Evolutionary conservation across 148 eudicot genomes (phyloP).

Genomic region (Spergularia bocconei): DNA sequence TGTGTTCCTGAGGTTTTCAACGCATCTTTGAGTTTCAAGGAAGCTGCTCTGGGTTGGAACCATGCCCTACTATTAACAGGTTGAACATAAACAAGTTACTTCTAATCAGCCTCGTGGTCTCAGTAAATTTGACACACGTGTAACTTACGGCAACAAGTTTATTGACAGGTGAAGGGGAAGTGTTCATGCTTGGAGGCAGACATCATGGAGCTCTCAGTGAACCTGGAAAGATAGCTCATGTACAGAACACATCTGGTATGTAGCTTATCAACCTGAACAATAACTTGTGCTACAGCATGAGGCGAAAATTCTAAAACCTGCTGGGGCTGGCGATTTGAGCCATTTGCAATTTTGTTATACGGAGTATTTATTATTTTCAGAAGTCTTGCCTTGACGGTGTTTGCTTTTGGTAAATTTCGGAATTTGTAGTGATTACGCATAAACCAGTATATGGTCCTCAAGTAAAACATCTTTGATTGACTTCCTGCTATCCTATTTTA

Average conservation of each 20-base stretch:
- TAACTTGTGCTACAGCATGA: neutral
- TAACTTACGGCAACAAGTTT: conserved; percentile 14
- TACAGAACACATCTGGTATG: conserved; percentile 38
- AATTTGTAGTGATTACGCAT: too few species aligned
- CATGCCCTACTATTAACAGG: conserved; percentile 76
- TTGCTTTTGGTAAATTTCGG: too few species aligned
- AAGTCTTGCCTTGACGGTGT: too few species aligned
- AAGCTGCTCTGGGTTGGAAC: conserved; percentile 89
- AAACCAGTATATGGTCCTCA: too few species aligned
- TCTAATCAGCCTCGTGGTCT: neutral
- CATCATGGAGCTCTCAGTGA: conserved; percentile 56
- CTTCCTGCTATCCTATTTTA: too few species aligned
- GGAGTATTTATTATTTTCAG: too few species aligned
- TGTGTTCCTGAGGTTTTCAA: conserved; percentile 39
- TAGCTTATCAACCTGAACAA: neutral
- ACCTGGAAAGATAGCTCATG: conserved; percentile 30
- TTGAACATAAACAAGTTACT: conserved; percentile 19
- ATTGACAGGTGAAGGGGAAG: conserved; percentile 56
- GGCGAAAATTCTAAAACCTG: too few species aligned
- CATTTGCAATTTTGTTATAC: too few species aligned
- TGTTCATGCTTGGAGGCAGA: conserved; percentile 73
- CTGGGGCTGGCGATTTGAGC: too few species aligned
- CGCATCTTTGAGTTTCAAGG: conserved; percentile 41
- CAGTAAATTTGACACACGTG: neutral
- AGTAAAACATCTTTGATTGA: too few species aligned